phyloP scores from a whole-genome alignment of 208 protist genomes.

The Trypanosoma melophagium region DNA sequence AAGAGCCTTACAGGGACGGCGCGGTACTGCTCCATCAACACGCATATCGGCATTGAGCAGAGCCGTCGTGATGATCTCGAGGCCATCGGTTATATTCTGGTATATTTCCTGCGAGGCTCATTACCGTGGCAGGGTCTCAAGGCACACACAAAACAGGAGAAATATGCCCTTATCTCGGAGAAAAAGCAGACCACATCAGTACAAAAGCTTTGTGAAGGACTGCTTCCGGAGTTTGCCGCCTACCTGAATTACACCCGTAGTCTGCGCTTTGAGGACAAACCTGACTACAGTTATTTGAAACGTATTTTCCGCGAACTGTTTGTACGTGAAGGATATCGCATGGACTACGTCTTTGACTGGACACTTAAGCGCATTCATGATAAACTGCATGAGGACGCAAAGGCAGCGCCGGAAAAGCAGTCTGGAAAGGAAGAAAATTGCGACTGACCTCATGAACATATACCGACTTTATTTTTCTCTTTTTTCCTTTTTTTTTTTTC shows the following conservation, averaged over 20 bases:
- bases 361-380: slow-evolving; percentile 84
- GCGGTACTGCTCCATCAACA: slow-evolving; percentile 99
- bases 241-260: slow-evolving; percentile 97
- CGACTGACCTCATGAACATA: no score
- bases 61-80: slow-evolving; percentile 98
- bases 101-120: slow-evolving; percentile 98
- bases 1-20: slow-evolving; percentile 99
- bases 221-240: slow-evolving; percentile 94
- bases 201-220: slow-evolving; percentile 95
- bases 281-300: slow-evolving; percentile 98
- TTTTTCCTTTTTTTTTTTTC: no score
- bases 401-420: background rate
- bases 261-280: slow-evolving; percentile 98
- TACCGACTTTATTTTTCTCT: no score
- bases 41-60: slow-evolving; percentile 98
- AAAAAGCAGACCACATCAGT: slow-evolving; percentile 96
- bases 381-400: background rate
- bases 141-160: slow-evolving; percentile 97
- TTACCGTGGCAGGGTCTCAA: slow-evolving; percentile 99
- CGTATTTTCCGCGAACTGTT: slow-evolving; percentile 98
- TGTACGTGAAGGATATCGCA: slow-evolving; percentile 95
- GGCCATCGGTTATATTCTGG: slow-evolving; percentile 98
- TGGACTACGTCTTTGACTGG: slow-evolving; percentile 99
- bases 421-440: background rate
- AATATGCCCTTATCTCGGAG: slow-evolving; percentile 98